These are phyloP conservation scores for Cryomyces minteri DNA, from an alignment of 495 filamentous ascomycete species.

Conservation along the genomic window DNA sequence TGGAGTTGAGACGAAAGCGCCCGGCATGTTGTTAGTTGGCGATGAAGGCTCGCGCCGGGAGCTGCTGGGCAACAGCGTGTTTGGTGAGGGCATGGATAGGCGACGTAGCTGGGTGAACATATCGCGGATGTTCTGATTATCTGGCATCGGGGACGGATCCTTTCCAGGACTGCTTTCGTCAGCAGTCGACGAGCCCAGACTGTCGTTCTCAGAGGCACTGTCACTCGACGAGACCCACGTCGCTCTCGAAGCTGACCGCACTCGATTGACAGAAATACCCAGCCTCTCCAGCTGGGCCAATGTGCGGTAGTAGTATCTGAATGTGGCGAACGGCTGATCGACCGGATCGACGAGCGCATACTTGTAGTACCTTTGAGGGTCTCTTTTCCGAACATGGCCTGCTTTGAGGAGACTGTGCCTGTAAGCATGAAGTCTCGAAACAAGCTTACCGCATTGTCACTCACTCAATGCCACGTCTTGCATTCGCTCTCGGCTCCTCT, in stretches of 20 bases:
- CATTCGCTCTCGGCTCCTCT: not conserved
- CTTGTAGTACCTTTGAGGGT: slow-evolving; percentile 23
- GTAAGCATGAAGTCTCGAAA: not conserved
- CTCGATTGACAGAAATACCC: too few species aligned
- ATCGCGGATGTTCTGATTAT: too few species aligned
- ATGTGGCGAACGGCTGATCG: slow-evolving; percentile 23
- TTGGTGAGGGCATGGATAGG: not conserved
- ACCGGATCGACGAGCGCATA: slow-evolving; percentile 25
- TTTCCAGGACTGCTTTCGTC: too few species aligned
- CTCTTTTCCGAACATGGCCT: slow-evolving; percentile 11
- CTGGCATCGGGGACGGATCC: too few species aligned
- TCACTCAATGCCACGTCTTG: slow-evolving; percentile 6
- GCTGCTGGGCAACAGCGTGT: too few species aligned
- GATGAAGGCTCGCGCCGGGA: not conserved
- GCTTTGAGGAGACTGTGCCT: slow-evolving; percentile 17
- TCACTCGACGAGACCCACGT: too few species aligned
- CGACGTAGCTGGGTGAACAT: not conserved
- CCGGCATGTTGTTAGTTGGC: not conserved
- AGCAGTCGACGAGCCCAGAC: too few species aligned
- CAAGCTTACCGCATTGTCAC: not conserved
- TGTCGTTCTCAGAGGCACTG: too few species aligned
- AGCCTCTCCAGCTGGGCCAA: too few species aligned
- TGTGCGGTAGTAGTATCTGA: slow-evolving; percentile 20
- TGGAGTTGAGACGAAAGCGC: not conserved
- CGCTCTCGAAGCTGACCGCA: too few species aligned